These are phyloP conservation scores for Solanum neorickii DNA, from an alignment of 257 asterid species.

Conservation along the genomic window DNA sequence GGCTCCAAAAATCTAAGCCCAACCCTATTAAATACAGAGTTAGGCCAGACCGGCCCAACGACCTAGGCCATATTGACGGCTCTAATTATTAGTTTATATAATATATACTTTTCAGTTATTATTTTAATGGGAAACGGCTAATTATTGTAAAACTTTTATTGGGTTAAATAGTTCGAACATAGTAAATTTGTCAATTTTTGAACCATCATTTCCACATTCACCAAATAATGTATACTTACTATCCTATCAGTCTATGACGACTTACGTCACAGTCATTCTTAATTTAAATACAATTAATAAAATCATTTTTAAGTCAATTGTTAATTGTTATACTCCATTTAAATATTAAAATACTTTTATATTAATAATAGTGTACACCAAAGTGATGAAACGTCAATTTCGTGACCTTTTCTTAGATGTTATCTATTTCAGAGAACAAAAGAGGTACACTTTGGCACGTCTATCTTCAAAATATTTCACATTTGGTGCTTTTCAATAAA, in stretches of 20 bases:
- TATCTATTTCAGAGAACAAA: not conserved
- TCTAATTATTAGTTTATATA: too few species aligned
- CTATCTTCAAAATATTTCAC: not conserved
- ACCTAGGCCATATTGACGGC: too few species aligned
- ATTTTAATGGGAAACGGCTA: not conserved
- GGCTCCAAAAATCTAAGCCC: too few species aligned
- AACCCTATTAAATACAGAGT: too few species aligned
- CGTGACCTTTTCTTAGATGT: not conserved
- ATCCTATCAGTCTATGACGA: not conserved
- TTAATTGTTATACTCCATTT: not conserved
- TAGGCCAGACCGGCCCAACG: too few species aligned
- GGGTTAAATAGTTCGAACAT: too few species aligned
- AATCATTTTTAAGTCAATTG: not conserved
- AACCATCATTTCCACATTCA: not conserved
- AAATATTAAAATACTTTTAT: not conserved
- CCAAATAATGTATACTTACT: not conserved
- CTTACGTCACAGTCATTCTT: not conserved
- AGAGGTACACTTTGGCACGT: not conserved
- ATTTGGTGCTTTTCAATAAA: not conserved
- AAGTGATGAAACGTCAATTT: not conserved
- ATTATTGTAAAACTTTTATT: too few species aligned
- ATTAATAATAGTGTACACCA: not conserved
- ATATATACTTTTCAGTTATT: too few species aligned
- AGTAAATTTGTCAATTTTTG: not conserved
- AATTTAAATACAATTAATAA: not conserved